phyloP scores from a whole-genome alignment of 306 rosid genomes.

The Albizia julibrissin region DNA sequence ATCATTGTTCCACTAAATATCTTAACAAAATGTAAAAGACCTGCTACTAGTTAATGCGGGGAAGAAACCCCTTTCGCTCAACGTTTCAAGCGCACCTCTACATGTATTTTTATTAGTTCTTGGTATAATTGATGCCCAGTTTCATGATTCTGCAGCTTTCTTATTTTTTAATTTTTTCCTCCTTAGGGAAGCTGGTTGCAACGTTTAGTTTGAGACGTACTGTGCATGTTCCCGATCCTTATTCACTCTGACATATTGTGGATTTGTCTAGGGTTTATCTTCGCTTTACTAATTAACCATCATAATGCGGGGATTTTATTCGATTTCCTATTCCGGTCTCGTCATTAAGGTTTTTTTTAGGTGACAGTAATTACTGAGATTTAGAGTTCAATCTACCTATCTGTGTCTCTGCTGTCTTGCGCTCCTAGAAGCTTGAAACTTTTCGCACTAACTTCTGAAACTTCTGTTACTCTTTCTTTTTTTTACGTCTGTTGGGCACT shows the following conservation, averaged over 20 bases:
- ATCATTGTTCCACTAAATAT: conserved; percentile 33
- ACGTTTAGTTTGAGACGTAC: conserved; percentile 33
- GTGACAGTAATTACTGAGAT: conserved; percentile 28
- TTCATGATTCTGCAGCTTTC: conserved; percentile 40
- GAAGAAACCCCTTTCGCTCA: conserved; percentile 42
- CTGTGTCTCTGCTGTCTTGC: conserved; percentile 13
- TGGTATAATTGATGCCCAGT: conserved; percentile 47
- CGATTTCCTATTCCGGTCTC: conserved; percentile 43
- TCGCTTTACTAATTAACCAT: conserved; percentile 32
- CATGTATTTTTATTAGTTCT: conserved; percentile 36
- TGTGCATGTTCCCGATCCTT: conserved; percentile 52
- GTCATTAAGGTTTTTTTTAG: conserved; percentile 50
- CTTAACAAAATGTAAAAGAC: conserved; percentile 15
- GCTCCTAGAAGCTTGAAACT: conserved; percentile 2
- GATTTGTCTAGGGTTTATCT: conserved; percentile 59
- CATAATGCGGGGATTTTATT: conserved; percentile 44
- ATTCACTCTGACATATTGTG: conserved; percentile 28
- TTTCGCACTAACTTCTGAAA: conserved; percentile 13
- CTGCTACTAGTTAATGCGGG: conserved; percentile 47
- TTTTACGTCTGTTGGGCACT: conserved; percentile 31
- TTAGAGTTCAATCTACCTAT: background rate
- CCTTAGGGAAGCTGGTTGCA: conserved; percentile 18
- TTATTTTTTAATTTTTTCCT: background rate
- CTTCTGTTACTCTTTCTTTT: background rate
- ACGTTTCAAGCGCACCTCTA: conserved; percentile 34